These are phyloP conservation scores for Martiniozyma abietophila DNA, from an alignment of 805 yeast species.

Conservation along the genomic window DNA sequence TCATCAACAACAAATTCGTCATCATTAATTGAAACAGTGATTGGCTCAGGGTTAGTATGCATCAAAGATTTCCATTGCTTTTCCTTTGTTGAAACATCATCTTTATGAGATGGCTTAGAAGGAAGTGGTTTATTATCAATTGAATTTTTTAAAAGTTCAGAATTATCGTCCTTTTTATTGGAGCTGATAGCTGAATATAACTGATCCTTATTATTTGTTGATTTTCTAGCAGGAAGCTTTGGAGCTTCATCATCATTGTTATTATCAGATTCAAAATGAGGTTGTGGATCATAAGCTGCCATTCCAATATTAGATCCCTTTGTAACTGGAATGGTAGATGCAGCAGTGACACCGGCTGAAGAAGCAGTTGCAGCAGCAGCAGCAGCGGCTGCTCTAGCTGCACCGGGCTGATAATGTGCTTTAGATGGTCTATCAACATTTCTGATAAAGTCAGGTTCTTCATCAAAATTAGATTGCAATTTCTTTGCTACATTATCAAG, in stretches of 20 bases:
- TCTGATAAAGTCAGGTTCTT: too few species aligned
- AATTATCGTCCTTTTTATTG: too few species aligned
- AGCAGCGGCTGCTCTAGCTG: slow-evolving; percentile 22
- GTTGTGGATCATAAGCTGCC: too few species aligned
- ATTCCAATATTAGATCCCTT: background rate
- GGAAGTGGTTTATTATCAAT: too few species aligned
- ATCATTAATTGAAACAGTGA: slow-evolving; percentile 18
- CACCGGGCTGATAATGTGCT: too few species aligned
- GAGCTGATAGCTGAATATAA: slow-evolving; percentile 5
- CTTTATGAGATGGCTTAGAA: too few species aligned
- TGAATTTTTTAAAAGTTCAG: too few species aligned
- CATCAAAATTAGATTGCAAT: slow-evolving; percentile 18
- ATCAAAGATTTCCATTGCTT: slow-evolving; percentile 37
- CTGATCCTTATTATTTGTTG: slow-evolving; percentile 16
- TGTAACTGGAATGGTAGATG: slow-evolving; percentile 9
- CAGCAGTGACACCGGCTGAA: slow-evolving; percentile 1
- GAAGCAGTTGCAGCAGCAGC: background rate
- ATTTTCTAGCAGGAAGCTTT: slow-evolving; percentile 6
- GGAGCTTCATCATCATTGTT: slow-evolving; percentile 4
- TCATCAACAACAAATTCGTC: slow-evolving; percentile 45
- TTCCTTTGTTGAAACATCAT: slow-evolving; percentile 16
- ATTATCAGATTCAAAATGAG: slow-evolving; percentile 1
- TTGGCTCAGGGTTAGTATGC: slow-evolving; percentile 31
- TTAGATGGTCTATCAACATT: too few species aligned
- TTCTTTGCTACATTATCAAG: slow-evolving; percentile 56